Conservation (phyloP, 1,284 basidiomycete species). For the Irpex lacteus region DNA sequence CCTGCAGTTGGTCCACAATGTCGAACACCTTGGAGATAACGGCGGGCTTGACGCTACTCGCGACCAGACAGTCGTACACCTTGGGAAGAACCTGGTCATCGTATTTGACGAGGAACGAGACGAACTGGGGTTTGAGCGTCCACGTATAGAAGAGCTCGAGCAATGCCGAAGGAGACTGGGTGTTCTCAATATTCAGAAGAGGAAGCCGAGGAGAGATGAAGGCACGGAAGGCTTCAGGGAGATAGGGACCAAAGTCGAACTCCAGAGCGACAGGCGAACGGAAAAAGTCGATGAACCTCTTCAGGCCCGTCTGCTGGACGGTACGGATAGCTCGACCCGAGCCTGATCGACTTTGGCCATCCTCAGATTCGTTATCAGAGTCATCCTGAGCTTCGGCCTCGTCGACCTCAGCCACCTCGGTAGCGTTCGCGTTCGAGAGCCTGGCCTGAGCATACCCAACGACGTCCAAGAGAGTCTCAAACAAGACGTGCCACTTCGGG, state of each 20-base stretch:
- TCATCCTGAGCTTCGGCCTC: constrained; percentile 36
- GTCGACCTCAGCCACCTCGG: constrained; percentile 33
- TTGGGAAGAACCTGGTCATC: constrained; percentile 73
- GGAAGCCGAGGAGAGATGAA: constrained; percentile 85
- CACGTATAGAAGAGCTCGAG: constrained; percentile 87
- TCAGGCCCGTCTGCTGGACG: constrained; percentile 82
- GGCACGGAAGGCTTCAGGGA: constrained; percentile 63
- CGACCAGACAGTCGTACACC: constrained; percentile 79
- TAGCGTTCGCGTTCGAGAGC: constrained; percentile 33
- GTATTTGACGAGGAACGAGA: constrained; percentile 65
- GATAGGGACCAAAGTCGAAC: constrained; percentile 78
- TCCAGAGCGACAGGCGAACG: constrained; percentile 46
- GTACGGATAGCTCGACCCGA: constrained; percentile 50
- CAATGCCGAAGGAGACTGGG: constrained; percentile 88
- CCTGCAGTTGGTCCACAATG: constrained; percentile 76
- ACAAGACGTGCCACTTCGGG: constrained; percentile 69
- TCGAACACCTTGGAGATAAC: constrained; percentile 86
- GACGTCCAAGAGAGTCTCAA: constrained; percentile 68
- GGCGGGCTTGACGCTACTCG: constrained; percentile 83
- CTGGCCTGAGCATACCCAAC: constrained; percentile 62
- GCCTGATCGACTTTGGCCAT: constrained; percentile 28
- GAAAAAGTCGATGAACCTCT: constrained; percentile 90
- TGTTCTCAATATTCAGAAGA: constrained; percentile 81
- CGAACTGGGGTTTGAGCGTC: constrained; percentile 60
- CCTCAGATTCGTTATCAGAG: constrained; percentile 25